Evolutionary conservation across 371 early-diverging fungal species (phyloP), one percentile per base, ranked within the genome.

Genomic region (Polyrhizophydium stewartii): DNA sequence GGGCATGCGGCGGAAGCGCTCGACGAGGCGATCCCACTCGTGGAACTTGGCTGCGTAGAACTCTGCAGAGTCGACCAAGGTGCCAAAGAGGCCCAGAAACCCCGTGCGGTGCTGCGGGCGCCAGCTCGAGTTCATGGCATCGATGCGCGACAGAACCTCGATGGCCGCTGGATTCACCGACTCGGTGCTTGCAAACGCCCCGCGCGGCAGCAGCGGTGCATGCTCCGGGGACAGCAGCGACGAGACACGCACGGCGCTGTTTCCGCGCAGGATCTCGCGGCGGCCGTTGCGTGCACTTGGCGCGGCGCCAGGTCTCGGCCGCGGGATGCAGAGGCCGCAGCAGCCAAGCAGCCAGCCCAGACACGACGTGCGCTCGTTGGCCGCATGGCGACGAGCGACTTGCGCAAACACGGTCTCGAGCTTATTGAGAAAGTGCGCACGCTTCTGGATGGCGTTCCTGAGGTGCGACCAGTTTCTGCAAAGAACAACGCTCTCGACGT

Each of bases 11-110:
- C 92, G 74, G 58, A 89, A 78, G 45, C 77, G 76, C 13, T 68
- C 61, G 0, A 89, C 85, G 28, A 78, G 62, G 7, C 53, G 59
- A 74, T 92, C 92, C 43, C 84, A 77, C 35, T 79, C 76, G 28
- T 80, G 68, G 59, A 87, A 90, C 61, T 78, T 74, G 22, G 76
- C 71, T 7, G 85, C 81, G 63, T 84, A 89, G 61, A 82, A 76
- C 32, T 88, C 82, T 24, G 88, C 87, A 0, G 88, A 84, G 65
- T 91, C 92, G 5, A 88, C 85, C 21, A 62, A 28, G 22, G 77
- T 69, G 5, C 89, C 89, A 21, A 73, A 60, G 19, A 76, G 24
- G 0, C 79, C 79, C 55, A 74, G 16, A 27, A 74, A 65, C 27
- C 76, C 74, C 16, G 68, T 70, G 30, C 68, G 61, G 58, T 79